Base-by-base conservation (phyloP, 108 stramenopile species). In the Nitzschia palea region DNA sequence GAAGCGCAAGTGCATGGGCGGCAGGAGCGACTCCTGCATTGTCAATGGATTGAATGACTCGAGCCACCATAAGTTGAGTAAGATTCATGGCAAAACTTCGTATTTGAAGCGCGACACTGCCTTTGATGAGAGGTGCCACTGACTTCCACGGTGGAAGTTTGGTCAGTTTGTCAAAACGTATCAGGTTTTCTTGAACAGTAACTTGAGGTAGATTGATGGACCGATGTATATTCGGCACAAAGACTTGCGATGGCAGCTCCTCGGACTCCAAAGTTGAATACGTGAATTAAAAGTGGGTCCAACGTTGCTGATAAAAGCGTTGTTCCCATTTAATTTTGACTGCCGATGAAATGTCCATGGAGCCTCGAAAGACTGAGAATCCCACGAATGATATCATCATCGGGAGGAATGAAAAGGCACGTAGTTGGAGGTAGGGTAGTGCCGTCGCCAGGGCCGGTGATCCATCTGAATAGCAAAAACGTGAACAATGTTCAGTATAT, bases 231-330 rank as follows among this genome's bases (percentile, higher is more conserved):
- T 51, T 93, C 88, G 8, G 82, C 67, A 8, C 59, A 59, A 8
- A 86, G 45, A 17, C 87, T 86, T 5, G 92, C 87, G 18, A 88
- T 54, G 15, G 92, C 92, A 22, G 92, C 88, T 36, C 92, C 92
- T 15, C 71, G 28, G 0, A 93, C 84, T 8, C 92, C 92, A 72
- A 89, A 78, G 0, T 48, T 34, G 30, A 79, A 68, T 33, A 34
- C 30, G 55, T 87, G 89, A 48, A 93, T 90, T 34, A 90, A 54
- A 47, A 93, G 58, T 5, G 92, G 92, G 45, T 87, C 88, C 15
- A 88, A 59, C 1, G 86, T 50, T 4, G 67, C 79, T 55, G 88
- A 86, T 76, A 90, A 62, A 15, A 75, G 22, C 32, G 85, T 88
- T 20, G 87, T 44, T 27, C 77, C 32, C 2, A 79, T 20, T 64